Evolutionary conservation across 768 basidiomycete species (phyloP).

Genomic region (Hysterangium stoloniferum): DNA sequence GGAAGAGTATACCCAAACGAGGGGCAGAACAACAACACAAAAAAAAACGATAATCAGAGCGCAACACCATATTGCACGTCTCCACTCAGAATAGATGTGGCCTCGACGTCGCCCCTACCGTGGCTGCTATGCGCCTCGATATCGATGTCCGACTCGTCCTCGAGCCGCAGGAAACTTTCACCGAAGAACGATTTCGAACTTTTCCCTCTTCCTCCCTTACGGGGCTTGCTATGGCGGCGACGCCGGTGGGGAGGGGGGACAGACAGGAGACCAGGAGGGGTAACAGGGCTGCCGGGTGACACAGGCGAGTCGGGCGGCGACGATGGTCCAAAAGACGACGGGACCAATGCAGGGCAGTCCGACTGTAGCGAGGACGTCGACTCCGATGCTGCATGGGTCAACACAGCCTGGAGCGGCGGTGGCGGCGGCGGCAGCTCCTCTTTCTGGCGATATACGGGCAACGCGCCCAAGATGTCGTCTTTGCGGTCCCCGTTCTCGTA

Average conservation of each 20-base stretch:
- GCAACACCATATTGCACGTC: slow-evolving; percentile 1
- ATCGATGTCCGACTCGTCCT: not conserved
- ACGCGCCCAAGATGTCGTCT: slow-evolving; percentile 53
- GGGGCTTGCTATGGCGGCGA: too few species aligned
- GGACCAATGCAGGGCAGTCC: too few species aligned
- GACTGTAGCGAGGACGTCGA: not conserved
- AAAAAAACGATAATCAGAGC: not conserved
- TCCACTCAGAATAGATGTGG: not conserved
- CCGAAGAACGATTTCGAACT: not conserved
- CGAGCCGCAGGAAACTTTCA: not conserved
- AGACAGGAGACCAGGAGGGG: not conserved
- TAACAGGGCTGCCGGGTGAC: not conserved
- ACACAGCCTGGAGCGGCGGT: not conserved
- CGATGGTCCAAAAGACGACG: not conserved
- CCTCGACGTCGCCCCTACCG: not conserved
- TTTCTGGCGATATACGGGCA: slow-evolving; percentile 46
- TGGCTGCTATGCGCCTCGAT: too few species aligned
- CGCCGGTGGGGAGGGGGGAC: not conserved
- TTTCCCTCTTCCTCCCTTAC: too few species aligned
- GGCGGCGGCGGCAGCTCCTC: not conserved
- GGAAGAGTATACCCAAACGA: too few species aligned
- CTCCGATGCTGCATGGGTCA: not conserved
- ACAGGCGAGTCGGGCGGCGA: slow-evolving; percentile 2
- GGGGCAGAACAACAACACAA: not conserved
- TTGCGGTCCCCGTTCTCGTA: slow-evolving; percentile 65